Percentiles rank a stretch among this genome's conserved stretches.
phyloP scores from a whole-genome alignment of 1,284 basidiomycete genomes.

The Mycena sp. region DNA sequence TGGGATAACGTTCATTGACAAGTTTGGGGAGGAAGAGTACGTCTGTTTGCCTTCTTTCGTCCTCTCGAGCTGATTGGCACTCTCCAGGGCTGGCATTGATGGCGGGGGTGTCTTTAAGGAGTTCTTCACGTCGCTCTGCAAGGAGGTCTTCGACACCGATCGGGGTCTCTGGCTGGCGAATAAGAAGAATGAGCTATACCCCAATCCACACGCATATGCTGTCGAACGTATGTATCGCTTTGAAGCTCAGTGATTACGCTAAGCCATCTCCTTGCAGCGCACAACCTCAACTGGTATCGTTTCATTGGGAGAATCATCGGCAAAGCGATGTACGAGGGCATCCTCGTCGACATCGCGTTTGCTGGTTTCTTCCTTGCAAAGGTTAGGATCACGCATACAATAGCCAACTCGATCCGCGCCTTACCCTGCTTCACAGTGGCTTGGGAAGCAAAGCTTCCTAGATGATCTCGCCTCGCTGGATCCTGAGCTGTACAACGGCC shows the following conservation, averaged over 20 bases:
- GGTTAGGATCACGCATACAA: constrained; percentile 49
- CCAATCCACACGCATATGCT: constrained; percentile 91
- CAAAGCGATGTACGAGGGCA: constrained; percentile 97
- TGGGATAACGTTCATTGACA: constrained; percentile 91
- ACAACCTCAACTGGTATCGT: constrained; percentile 92
- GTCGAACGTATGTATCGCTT: constrained; percentile 70
- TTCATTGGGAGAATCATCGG: constrained; percentile 95
- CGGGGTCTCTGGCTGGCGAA: constrained; percentile 94
- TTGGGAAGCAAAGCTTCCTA: constrained; percentile 87
- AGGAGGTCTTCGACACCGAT: constrained; percentile 95
- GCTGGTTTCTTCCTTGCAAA: constrained; percentile 96
- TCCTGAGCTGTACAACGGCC: constrained; percentile 90
- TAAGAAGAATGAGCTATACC: constrained; percentile 92
- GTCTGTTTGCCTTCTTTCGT: constrained; percentile 42
- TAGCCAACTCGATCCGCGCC: neutral
- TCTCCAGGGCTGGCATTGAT: constrained; percentile 84
- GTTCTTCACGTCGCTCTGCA: constrained; percentile 91
- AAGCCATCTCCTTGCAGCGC: constrained; percentile 54
- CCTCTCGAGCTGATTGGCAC: neutral
- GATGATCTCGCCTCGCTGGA: constrained; percentile 95
- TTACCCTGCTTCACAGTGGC: constrained; percentile 67
- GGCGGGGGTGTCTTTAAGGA: constrained; percentile 99
- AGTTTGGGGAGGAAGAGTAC: constrained; percentile 86
- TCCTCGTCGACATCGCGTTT: constrained; percentile 95
- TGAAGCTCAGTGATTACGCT: neutral